These are phyloP conservation scores for Fusarium secorum DNA, from an alignment of 2,329 filamentous ascomycete genomes.

Conservation along the genomic window DNA sequence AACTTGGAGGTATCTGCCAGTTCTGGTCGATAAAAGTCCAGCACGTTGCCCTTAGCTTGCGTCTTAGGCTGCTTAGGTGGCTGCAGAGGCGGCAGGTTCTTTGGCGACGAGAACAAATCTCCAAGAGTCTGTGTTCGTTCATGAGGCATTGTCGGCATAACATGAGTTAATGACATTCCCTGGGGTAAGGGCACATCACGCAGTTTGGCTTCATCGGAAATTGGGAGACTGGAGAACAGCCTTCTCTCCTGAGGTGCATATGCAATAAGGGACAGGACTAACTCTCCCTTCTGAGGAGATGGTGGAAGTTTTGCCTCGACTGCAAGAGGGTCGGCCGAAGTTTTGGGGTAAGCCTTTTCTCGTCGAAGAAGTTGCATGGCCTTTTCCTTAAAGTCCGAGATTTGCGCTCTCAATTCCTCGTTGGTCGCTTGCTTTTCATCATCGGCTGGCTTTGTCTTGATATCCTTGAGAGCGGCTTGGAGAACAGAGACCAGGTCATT, in stretches of 20 bases:
- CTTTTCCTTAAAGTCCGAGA: slow-evolving; percentile 67
- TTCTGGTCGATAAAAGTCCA: slow-evolving; percentile 64
- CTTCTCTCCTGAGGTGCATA: slow-evolving; percentile 77
- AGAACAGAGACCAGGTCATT: slow-evolving; percentile 61
- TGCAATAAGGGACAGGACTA: slow-evolving; percentile 79
- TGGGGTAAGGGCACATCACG: slow-evolving; percentile 69
- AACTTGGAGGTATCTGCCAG: slow-evolving; percentile 63
- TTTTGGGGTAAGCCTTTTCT: slow-evolving; percentile 62
- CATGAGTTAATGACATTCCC: slow-evolving; percentile 65
- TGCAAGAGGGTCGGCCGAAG: slow-evolving; percentile 50
- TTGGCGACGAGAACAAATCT: slow-evolving; percentile 75
- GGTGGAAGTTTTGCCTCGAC: slow-evolving; percentile 51
- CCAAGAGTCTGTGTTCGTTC: slow-evolving; percentile 72
- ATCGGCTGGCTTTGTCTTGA: slow-evolving; percentile 49
- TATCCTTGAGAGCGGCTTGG: slow-evolving; percentile 57
- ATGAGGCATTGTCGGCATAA: slow-evolving; percentile 46
- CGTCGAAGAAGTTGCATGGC: slow-evolving; percentile 69
- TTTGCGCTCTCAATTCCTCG: slow-evolving; percentile 53
- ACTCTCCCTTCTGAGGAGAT: slow-evolving; percentile 53
- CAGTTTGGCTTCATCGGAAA: slow-evolving; percentile 44
- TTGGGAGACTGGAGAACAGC: slow-evolving; percentile 82
- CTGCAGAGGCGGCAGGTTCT: slow-evolving; percentile 70
- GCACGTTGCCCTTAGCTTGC: slow-evolving; percentile 67
- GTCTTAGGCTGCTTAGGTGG: slow-evolving; percentile 76
- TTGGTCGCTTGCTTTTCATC: slow-evolving; percentile 41